Percentiles rank a stretch among this genome's conserved stretches.
Evolutionary conservation across 225 moss, liverwort and hornwort genomes (phyloP).

Genomic region (Asterella californica): DNA sequence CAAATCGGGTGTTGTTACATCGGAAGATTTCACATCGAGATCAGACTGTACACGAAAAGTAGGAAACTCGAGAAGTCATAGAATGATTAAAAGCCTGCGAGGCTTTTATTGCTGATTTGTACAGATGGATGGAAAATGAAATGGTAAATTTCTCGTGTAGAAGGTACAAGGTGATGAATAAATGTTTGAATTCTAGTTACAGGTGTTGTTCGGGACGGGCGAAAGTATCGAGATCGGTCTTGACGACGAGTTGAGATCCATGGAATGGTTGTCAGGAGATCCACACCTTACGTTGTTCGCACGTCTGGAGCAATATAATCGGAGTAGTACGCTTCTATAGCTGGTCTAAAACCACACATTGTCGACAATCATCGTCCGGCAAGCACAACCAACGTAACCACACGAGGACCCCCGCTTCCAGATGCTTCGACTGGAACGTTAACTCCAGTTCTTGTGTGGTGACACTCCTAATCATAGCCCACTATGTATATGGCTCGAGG

Average conservation of each 20-base stretch:
- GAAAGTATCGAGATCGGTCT: neutral
- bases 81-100: neutral
- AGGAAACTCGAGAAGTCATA: too few species aligned
- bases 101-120: slow-evolving; percentile 2
- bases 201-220: neutral
- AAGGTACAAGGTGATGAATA: neutral
- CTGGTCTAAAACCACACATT: neutral
- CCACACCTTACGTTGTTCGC: neutral
- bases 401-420: neutral
- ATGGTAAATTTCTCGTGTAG: neutral
- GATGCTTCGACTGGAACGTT: neutral
- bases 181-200: neutral
- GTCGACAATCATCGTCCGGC: neutral
- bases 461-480: neutral
- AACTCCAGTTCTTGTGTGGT: neutral
- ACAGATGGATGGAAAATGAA: neutral
- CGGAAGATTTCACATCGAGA: too few species aligned
- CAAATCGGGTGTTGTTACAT: too few species aligned
- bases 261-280: neutral
- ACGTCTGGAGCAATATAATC: neutral
- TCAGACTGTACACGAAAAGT: too few species aligned
- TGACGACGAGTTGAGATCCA: neutral
- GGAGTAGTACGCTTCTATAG: neutral
- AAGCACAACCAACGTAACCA: neutral
- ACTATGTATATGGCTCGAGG: neutral